Base-by-base conservation (phyloP, 768 basidiomycete species). In the Auricularia heimuer region DNA sequence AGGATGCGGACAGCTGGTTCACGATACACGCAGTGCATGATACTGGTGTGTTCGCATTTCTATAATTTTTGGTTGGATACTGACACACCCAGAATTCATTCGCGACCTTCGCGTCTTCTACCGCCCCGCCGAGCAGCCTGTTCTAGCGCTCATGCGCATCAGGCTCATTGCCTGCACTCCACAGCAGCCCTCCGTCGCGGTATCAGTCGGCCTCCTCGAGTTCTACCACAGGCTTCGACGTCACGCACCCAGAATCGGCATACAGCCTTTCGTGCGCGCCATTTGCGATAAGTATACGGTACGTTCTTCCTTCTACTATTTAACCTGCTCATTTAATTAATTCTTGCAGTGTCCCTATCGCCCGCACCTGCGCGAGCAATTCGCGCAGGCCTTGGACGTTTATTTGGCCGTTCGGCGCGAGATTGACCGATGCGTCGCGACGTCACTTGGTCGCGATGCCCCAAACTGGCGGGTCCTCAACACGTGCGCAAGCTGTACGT, bases 391-490 rank as follows among this genome's bases (percentile, higher is more conserved):
- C 14, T 69, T 64, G 44, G 65, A 69, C 14, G 16, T 34, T 3
- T 69, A 64, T 21, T 42, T 69, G 1, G 58, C 66, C 34, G 60
- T 69, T 21, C 11, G 63, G 1, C 12, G 62, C n/a, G 29, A 21
- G 1, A 63, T 69, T 18, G 24, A 68, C 2, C 3, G 33, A 7
- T 42, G 6, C 12, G 47, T 69, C 14, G 65, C 62, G 11, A 45
- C 16, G 54, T 68, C 62, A 14, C 63, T 69, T 16, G 62, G 67
- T 4, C 45, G 61, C 37, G 34, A 64, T 56, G 37, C 44, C 1
- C 68, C 67, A 3, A 62, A 69, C 45, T 69, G 67, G 68, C 58
- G 68, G 1, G 39, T 64, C 1, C 45, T 65, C 34, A 61, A 69
- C 61, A 33, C 60, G 3, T 68, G 68, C 29, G 68, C 67, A 1